Conservation (phyloP, 192 early-diverging fungal genomes). For the Umbelopsis isabellina region DNA sequence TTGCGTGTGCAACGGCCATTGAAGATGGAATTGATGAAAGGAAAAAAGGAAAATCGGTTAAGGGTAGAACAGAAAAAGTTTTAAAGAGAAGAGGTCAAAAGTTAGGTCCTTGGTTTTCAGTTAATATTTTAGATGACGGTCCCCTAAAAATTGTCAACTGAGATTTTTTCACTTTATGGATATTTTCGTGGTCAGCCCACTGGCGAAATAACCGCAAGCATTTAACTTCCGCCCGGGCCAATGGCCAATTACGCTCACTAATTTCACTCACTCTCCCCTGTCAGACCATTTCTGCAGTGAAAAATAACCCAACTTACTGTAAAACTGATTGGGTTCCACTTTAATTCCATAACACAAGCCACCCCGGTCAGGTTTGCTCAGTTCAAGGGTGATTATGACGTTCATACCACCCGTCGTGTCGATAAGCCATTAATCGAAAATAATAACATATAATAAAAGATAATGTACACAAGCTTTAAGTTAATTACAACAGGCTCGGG, state of each 20-base stretch:
- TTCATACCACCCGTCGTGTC: too few species aligned
- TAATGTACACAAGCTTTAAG: too few species aligned
- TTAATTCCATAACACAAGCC: too few species aligned
- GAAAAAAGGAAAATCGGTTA: neutral
- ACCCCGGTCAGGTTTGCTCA: too few species aligned
- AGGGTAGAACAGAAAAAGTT: neutral
- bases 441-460: too few species aligned
- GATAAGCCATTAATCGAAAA: too few species aligned
- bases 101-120: too few species aligned
- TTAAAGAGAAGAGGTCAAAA: neutral
- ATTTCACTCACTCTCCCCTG: neutral
- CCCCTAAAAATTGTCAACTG: neutral
- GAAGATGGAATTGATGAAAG: neutral
- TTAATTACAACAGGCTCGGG: neutral
- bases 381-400: too few species aligned
- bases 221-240: constrained; percentile 12
- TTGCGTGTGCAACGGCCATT: constrained; percentile 21
- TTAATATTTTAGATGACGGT: constrained; percentile 2
- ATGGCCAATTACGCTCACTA: constrained; percentile 22
- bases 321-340: too few species aligned
- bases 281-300: neutral
- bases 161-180: constrained; percentile 1
- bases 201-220: constrained; percentile 19
- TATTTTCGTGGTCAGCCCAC: constrained; percentile 1
- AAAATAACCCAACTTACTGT: too few species aligned